Base-by-base conservation (phyloP, 1,284 basidiomycete genomes). In the Ustilago curta region DNA sequence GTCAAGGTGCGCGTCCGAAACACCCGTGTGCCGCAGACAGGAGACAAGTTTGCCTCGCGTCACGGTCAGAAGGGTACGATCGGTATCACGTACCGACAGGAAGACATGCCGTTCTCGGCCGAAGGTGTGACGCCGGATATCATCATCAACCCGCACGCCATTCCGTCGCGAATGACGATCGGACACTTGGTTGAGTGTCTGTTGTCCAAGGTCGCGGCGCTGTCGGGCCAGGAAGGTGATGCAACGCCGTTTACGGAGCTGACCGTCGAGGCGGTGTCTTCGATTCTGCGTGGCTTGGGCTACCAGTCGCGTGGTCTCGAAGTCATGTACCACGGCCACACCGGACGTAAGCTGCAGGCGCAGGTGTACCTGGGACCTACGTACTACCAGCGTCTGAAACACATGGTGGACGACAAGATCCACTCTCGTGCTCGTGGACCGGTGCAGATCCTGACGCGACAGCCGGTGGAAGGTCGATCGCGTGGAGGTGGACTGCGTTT, bases 321-420 rank as follows among this genome's bases (percentile, higher is more conserved):
- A 85, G 90, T 99, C 79, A 97, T 99, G 94, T 98, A 95, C 86
- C 96, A 99, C 81, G 96, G 97, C 6, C 96, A 99, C 85, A 98
- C 96, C 1, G 96, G 97, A 32, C 91, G 91, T 70, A 99, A 99
- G 86, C 89, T 99, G 6, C 95, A 97, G 85, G 96, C 97, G 19
- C 97, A 99, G 85, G 91, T 98, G 16, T 99, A 98, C 87, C 91
- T 99, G 72, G 97, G 97, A 4, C 96, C 96, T 12, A 99, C 97
- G 1, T 99, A 99, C 86, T 99, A 99, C 86, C 96, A 99, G 86
- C 92, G 96, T 56, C 88, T 99, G 78, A 99, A 99, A 88, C 96
- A 99, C 87, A 99, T 99, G 96, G 96, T 99, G 55, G 95, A 97
- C 85, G 96, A 99, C 87, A 99, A 99, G 88, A 99, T 99, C 72